Evolutionary conservation across 345 rosid species (phyloP), one percentile per base, ranked within the genome.

Genomic region (Balakata baccata): DNA sequence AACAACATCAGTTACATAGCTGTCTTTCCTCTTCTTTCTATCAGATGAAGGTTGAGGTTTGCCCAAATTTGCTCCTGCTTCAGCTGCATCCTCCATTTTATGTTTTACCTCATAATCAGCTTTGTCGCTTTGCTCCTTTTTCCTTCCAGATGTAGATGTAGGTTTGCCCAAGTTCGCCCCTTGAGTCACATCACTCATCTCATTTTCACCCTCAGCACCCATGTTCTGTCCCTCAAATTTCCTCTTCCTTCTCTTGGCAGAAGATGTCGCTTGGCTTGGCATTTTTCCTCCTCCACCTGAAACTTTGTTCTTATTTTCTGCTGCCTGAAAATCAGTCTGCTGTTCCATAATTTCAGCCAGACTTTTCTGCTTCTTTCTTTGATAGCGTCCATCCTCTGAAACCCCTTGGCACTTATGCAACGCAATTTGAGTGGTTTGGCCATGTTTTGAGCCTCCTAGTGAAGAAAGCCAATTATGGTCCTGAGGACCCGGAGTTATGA

Each of bases 341-440:
- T 78, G 85, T 58, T 83, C 87, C 77, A 94, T 68, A 54, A 94
- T 88, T 61, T 90, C 92, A 76, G 97, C 89, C 78, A 94, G 90
- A 79, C 99, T 94, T 82, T 94, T 94, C 84, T 86, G 87, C 78
- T 92, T 91, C 79, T 86, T 82, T 66, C 81, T 83, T 69, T 85
- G 87, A 60, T 67, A 45, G 66, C 69, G 79, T 77, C 84, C 78
- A 78, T 75, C 83, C 52, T 79, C 85, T 13, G 86, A 76, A 74
- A 62, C 82, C 47, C 78, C 80, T 3, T 76, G 78, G 75, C 90
- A 81, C 45, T 66, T 72, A 71, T 69, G 84, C 70, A 84, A 70
- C 57, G 59, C 68, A 72, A 74, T 70, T 50, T 66, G 77, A 61
- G 54, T 10, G 57, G 71, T 46, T 71, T 65, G 81, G 56, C 81